phyloP scores from a whole-genome alignment of 345 rosid species.

The Corchorus capsularis region DNA sequence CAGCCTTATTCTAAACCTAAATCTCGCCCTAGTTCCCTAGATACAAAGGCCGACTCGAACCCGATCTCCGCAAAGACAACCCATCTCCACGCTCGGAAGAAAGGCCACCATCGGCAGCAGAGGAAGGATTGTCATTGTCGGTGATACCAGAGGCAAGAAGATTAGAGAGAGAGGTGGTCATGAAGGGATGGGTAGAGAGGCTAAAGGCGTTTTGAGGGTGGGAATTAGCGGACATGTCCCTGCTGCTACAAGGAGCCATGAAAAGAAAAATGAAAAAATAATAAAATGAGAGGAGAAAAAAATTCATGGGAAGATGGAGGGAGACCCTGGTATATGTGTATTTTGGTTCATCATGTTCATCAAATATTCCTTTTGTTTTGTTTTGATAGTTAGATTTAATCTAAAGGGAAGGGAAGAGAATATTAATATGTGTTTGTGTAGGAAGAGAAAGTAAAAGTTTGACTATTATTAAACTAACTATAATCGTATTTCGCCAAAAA shows the following conservation, averaged over 20 bases:
- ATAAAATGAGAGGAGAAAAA: not conserved
- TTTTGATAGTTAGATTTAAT: no score
- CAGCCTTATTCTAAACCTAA: no score
- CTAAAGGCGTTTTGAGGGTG: slow-evolving; percentile 26
- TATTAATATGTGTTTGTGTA: no score
- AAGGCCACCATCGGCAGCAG: not conserved
- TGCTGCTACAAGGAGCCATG: slow-evolving; percentile 49
- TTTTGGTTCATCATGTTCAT: no score
- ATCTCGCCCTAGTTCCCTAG: no score
- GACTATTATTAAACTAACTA: no score
- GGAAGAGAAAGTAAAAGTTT: no score
- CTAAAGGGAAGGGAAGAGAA: no score
- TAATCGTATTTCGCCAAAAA: no score
- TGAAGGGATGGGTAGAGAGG: slow-evolving; percentile 38
- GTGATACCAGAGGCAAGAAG: slow-evolving; percentile 42
- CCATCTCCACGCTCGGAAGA: slow-evolving; percentile 19
- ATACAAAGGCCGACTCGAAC: no score
- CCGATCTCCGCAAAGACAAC: slow-evolving; percentile 31
- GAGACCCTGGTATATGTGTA: slow-evolving; percentile 5
- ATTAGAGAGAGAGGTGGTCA: slow-evolving; percentile 56
- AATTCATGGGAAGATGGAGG: not conserved
- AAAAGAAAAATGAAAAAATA: not conserved
- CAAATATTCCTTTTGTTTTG: no score
- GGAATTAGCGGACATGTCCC: slow-evolving; percentile 39
- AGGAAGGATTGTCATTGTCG: slow-evolving; percentile 30